Percentiles rank a stretch among this genome's conserved stretches.
phyloP scores from a whole-genome alignment of 2,329 filamentous ascomycete genomes.

The Penicillium sp. region DNA sequence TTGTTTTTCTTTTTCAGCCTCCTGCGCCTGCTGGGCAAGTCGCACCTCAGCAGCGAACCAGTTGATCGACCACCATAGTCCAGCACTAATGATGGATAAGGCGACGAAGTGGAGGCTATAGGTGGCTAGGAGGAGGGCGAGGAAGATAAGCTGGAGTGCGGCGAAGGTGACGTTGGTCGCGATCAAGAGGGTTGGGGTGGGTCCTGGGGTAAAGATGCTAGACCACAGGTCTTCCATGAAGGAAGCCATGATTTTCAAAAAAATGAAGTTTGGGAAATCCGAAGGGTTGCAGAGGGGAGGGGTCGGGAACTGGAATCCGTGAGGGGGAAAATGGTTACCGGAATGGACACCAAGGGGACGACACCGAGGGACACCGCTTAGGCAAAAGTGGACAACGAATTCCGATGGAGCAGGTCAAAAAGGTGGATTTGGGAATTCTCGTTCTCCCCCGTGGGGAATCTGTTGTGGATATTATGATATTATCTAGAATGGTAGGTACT shows the following conservation, averaged over 20 bases:
- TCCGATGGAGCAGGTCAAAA: conserved; percentile 5
- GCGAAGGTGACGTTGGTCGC: conserved; percentile 91
- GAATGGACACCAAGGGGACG: not conserved
- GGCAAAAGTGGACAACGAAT: not conserved
- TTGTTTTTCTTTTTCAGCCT: conserved; percentile 47
- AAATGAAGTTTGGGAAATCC: conserved; percentile 13
- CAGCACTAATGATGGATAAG: conserved; percentile 74
- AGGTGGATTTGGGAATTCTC: not conserved
- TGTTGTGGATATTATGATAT: not conserved
- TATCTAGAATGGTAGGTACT: not conserved
- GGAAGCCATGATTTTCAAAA: conserved; percentile 40
- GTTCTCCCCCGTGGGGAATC: not conserved
- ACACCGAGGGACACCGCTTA: not conserved
- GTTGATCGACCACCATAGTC: conserved; percentile 92
- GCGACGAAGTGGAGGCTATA: conserved; percentile 86
- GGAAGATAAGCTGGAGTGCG: conserved; percentile 75
- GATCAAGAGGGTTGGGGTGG: conserved; percentile 81
- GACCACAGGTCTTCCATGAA: conserved; percentile 79
- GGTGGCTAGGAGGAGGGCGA: conserved; percentile 74
- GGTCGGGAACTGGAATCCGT: conserved; percentile 27
- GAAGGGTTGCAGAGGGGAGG: conserved; percentile 14
- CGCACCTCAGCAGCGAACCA: conserved; percentile 80
- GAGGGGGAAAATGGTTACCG: conserved; percentile 7
- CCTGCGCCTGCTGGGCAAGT: conserved; percentile 50
- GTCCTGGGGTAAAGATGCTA: conserved; percentile 89